Conservation (phyloP, 805 yeast species). For the Saccharomyces cerevisiae region DNA sequence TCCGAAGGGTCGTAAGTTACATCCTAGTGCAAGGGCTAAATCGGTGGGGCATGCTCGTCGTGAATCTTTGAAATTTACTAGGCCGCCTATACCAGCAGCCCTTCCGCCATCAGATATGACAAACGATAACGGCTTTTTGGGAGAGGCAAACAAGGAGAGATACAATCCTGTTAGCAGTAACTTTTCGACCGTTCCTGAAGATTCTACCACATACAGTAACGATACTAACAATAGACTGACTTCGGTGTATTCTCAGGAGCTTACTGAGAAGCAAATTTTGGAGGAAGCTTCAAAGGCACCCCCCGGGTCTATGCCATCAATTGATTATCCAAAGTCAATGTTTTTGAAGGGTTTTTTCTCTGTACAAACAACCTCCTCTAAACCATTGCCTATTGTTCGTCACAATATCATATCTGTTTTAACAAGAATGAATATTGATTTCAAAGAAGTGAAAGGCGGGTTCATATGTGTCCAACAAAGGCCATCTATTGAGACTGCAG, state of each 20-base stretch:
- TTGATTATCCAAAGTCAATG: constrained; percentile 84
- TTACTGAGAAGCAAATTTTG: constrained; percentile 43
- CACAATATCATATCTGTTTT: constrained; percentile 73
- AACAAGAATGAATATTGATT: constrained; percentile 67
- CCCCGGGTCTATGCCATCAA: constrained; percentile 82
- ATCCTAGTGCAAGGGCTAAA: constrained; percentile 83
- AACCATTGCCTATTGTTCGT: constrained; percentile 81
- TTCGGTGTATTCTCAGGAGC: constrained; percentile 20
- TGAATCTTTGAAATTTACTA: constrained; percentile 40
- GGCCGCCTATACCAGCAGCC: constrained; percentile 30
- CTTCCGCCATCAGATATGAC: constrained; percentile 18
- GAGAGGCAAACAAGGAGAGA: constrained; percentile 2
- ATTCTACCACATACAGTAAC: constrained; percentile 40
- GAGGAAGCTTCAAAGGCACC: constrained; percentile 48
- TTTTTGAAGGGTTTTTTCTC: constrained; percentile 89
- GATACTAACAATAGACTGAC: constrained; percentile 2
- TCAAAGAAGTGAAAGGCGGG: constrained; percentile 88
- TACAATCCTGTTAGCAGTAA: not conserved
- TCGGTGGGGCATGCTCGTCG: constrained; percentile 65
- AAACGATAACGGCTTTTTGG: constrained; percentile 38
- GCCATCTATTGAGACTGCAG: constrained; percentile 22
- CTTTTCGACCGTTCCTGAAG: constrained; percentile 40
- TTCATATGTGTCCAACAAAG: constrained; percentile 67
- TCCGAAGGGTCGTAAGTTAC: constrained; percentile 35
- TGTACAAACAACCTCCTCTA: constrained; percentile 90